phyloP scores from a whole-genome alignment of 129 eudicot genomes.

The Mikania micrantha region DNA sequence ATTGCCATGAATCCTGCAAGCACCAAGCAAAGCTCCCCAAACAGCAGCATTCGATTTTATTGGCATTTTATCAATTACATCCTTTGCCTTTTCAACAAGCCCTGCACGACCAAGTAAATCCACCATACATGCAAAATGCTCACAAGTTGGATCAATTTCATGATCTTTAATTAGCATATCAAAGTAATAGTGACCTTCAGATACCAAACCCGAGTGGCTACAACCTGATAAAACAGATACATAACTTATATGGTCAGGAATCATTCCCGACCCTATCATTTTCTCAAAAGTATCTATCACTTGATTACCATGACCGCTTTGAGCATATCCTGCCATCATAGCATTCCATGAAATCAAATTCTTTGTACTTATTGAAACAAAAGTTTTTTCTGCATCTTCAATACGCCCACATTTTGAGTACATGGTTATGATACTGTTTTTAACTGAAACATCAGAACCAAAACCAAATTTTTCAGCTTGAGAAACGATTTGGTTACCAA shows the following conservation, averaged over 20 bases:
- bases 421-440: conserved; percentile 39
- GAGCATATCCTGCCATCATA: conserved; percentile 51
- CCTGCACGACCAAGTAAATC: conserved; percentile 55
- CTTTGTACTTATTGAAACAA: conserved; percentile 35
- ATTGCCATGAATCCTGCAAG: conserved; percentile 43
- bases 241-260: conserved; percentile 41
- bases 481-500: conserved; percentile 42
- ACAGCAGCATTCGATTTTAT: conserved; percentile 41
- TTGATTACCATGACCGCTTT: conserved; percentile 37
- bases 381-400: conserved; percentile 30
- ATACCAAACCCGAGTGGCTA: conserved; percentile 45
- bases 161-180: conserved; percentile 30
- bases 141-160: conserved; percentile 28
- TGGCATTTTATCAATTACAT: conserved; percentile 39
- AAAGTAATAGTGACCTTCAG: conserved; percentile 42
- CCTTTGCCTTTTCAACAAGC: conserved; percentile 36
- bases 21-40: conserved; percentile 59
- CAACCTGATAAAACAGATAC: conserved; percentile 51
- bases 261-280: conserved; percentile 30
- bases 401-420: conserved; percentile 47
- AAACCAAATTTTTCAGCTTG: conserved; percentile 44
- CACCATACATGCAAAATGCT: conserved; percentile 51
- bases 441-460: conserved; percentile 31
- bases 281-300: conserved; percentile 35
- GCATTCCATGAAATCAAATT: conserved; percentile 53